Evolutionary conservation across 345 rosid species (phyloP), one percentile per base, ranked within the genome.

Genomic region (Hibiscus trionum): DNA sequence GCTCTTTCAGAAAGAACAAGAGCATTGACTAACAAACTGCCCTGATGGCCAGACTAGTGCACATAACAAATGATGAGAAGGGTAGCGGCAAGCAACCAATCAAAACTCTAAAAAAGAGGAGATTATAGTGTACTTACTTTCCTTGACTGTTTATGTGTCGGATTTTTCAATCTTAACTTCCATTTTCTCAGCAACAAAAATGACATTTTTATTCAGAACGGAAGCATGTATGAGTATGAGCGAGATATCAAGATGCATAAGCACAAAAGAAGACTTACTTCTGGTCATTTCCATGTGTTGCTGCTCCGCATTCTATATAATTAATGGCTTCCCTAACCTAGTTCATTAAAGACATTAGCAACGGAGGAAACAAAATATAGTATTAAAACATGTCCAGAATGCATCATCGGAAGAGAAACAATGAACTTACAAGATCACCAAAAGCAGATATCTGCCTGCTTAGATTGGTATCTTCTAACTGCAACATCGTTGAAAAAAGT

Each of bases 381-480:
- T n/a, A 6, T n/a, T 49, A 24, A 37, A 72, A 27, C 63, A 42
- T 2, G 7, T 46, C 66, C 56, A 12, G 5, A 70, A 66, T 49
- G 55, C 7, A 61, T 24, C 11, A 8, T 37, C 29, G 26, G 26
- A 53, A 24, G 50, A 66, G 37, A n/a, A 59, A 49, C 11, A 14
- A 12, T 24, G 4, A 47, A 80, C 98, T 93, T 84, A 93, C 99
- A 77, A 90, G 87, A 75, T 79, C 70, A 68, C 79, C 67, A 57
- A 93, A 77, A 55, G 71, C 56, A 10, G 77, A 62, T 46, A 90
- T 77, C 59, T 75, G 77, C 69, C 77, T 72, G 84, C 85, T 71
- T 33, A 93, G 86, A 79, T 79, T 82, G 85, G 94, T 89, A 66
- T 77, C 76, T 63, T 79, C 82, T 87, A 96, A 75, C 99, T 93